Conservation (phyloP, 345 rosid species). For the Heritiera fomes region DNA sequence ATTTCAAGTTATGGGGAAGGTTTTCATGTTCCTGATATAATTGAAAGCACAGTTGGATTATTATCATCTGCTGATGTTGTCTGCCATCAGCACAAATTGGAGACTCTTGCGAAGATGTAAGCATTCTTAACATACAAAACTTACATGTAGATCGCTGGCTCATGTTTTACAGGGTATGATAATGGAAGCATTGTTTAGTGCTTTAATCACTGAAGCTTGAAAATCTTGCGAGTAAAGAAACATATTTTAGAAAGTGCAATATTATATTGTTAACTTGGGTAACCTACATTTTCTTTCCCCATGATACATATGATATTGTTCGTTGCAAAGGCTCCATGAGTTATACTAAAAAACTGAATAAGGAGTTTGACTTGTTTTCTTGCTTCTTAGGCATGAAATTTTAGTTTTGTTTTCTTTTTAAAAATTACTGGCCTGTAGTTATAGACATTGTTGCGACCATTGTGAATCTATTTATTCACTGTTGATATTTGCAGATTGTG, state of each 20-base stretch:
- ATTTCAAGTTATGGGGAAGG: slow-evolving; percentile 33
- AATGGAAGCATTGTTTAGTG: slow-evolving; percentile 4
- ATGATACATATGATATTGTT: neutral
- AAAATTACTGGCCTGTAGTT: neutral
- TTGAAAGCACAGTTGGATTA: slow-evolving; percentile 87
- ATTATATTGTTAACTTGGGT: neutral
- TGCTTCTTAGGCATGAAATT: neutral
- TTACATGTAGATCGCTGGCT: neutral
- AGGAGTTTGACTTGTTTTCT: neutral
- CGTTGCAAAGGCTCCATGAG: neutral
- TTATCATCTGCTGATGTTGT: slow-evolving; percentile 79
- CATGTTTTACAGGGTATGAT: neutral
- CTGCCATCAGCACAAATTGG: slow-evolving; percentile 58
- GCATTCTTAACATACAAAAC: slow-evolving; percentile 20
- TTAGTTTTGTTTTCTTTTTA: neutral
- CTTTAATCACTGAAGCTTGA: neutral
- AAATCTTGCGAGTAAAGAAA: neutral
- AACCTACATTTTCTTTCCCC: neutral
- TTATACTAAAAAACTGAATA: too few species aligned
- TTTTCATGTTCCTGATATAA: slow-evolving; percentile 81
- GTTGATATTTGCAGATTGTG: slow-evolving; percentile 48
- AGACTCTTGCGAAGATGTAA: slow-evolving; percentile 76
- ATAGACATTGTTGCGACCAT: neutral
- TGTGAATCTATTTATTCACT: neutral
- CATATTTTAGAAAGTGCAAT: neutral